Base-by-base conservation (phyloP, 2,329 filamentous ascomycete species). In the Fusarium concolor region DNA sequence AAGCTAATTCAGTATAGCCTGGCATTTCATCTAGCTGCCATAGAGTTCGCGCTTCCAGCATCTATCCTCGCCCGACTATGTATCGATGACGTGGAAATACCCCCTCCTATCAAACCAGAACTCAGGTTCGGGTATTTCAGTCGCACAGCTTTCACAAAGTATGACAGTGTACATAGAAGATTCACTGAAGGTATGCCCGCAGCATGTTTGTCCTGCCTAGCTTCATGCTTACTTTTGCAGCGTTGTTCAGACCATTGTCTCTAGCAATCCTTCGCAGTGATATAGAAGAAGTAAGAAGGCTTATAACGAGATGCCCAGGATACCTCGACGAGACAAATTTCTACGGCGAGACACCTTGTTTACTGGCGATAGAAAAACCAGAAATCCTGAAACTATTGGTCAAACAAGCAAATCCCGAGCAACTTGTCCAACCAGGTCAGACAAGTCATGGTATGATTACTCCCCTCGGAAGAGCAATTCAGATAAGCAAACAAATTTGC, bases 361-460 rank as follows among this genome's bases (percentile, higher is more conserved):
- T 6, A 4, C 5, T 28, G 10, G 49, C 55, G 15, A 2, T 58
- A 2, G n/a, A 26, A 1, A 28, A n/a, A 0, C 55, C 39, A 1
- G 26, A 33, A 7, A 38, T 54, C 0, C 11, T 58, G 2, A 3
- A 45, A 38, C 1, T 18, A 1, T 17, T 58, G 1, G 33, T 28
- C 3, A 7, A 12, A 7, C 17, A 10, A n/a, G 18, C 26, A 26
- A 44, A 0, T 2, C 33, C 18, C 3, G 4, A 2, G 3, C 47
- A 54, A 10, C 26, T 58, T 5, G 6, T 39, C 2, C 6, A 8
- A 5, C 14, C 2, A 11, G n/a, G 12, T 2, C 2, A 3, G 2
- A 1, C 3, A 3, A 0, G 0, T 1, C 0, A 2, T 3, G 2
- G 22, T 1, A 3, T 3, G 2, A 2, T 17, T 5, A 24, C 39